phyloP scores from a whole-genome alignment of 192 early-diverging fungal genomes.

The Lunasporangiospora selenospora region DNA sequence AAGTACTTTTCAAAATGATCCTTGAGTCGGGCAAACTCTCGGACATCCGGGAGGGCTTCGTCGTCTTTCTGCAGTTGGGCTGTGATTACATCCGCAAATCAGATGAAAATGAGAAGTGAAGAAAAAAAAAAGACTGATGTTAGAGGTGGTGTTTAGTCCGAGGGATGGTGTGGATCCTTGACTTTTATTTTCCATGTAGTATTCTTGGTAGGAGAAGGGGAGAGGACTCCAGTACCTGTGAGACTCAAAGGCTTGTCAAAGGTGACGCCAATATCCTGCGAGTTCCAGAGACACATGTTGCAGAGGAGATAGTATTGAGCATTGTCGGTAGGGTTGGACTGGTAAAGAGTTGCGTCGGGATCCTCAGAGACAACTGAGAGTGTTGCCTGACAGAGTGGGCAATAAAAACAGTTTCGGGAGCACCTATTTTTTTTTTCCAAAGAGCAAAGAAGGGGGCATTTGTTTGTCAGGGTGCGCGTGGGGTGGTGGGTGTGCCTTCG shows the following conservation, averaged over 20 bases:
- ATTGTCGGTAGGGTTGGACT: conserved; percentile 20
- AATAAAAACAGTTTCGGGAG: conserved; percentile 93
- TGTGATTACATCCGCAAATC: conserved; percentile 5
- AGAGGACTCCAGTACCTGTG: conserved; percentile 68
- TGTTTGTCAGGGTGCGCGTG: no score
- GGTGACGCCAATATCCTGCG: conserved; percentile 87
- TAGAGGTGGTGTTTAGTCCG: no score
- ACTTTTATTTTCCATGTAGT: background rate
- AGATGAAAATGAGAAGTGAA: background rate
- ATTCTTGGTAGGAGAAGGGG: background rate
- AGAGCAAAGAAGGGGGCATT: no score
- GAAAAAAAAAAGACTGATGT: no score
- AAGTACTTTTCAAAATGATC: conserved; percentile 85
- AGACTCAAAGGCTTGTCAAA: conserved; percentile 96
- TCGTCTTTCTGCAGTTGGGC: conserved; percentile 86
- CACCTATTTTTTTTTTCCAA: no score
- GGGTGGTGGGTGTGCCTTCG: no score
- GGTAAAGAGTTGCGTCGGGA: conserved; percentile 14
- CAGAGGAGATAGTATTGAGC: conserved; percentile 80
- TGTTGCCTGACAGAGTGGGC: conserved; percentile 85
- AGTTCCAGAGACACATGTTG: conserved; percentile 92
- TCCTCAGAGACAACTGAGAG: conserved; percentile 75
- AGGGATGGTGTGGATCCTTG: no score
- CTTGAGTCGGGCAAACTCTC: conserved; percentile 86
- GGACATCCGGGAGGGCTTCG: conserved; percentile 67